Conservation (phyloP, 768 basidiomycete species). For the Rubroboletus pulcherrimus region DNA sequence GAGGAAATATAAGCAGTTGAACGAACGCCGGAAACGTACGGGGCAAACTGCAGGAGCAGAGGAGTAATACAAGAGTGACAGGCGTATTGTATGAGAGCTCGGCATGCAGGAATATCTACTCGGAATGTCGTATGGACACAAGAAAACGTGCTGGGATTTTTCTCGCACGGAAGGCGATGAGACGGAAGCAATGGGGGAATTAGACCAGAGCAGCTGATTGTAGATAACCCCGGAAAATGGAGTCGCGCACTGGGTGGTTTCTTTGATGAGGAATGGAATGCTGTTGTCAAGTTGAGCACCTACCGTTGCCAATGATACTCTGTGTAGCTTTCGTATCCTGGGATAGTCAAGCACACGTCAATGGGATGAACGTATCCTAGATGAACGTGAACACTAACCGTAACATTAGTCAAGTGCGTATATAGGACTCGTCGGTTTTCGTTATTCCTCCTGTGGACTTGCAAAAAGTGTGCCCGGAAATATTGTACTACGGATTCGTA, state of each 20-base stretch:
- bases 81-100: constrained; percentile 7
- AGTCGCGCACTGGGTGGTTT: constrained; percentile 54
- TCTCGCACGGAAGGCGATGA: not conserved
- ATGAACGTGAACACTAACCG: constrained; percentile 41
- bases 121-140: constrained; percentile 5
- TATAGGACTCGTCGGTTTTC: constrained; percentile 78
- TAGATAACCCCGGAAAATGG: constrained; percentile 71
- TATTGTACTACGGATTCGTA: constrained; percentile 80
- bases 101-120: not conserved
- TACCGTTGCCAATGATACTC: constrained; percentile 78
- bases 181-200: constrained; percentile 11
- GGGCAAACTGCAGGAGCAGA: not conserved
- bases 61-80: not conserved
- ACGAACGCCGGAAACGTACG: not conserved
- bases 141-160: not conserved
- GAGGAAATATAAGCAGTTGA: constrained; percentile 6
- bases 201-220: constrained; percentile 69
- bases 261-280: constrained; percentile 8
- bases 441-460: constrained; percentile 74
- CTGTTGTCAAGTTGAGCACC: constrained; percentile 16
- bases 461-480: constrained; percentile 84
- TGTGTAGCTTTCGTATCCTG: constrained; percentile 84
- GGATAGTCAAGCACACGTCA: constrained; percentile 4
- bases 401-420: constrained; percentile 77
- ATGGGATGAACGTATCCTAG: not conserved